Conservation (phyloP, 2,329 filamentous ascomycete genomes). For the Fusarium sp. region DNA sequence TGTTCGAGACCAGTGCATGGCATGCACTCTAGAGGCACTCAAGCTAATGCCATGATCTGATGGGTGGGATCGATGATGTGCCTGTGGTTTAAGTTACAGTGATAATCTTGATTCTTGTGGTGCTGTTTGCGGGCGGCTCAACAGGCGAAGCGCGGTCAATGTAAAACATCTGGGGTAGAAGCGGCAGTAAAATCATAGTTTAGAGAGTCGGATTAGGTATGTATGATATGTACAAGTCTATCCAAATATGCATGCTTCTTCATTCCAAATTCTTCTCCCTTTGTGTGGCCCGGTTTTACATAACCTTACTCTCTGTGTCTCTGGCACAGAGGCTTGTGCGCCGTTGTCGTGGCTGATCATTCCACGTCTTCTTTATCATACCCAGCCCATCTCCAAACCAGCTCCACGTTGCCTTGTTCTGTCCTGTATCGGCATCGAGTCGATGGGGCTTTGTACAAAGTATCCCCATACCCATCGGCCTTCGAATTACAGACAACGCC, state of each 20-base stretch:
- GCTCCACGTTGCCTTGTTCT: constrained; percentile 18
- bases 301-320: constrained; percentile 10
- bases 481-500: constrained; percentile 30
- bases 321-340: constrained; percentile 6
- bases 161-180: neutral
- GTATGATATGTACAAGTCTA: constrained; percentile 32
- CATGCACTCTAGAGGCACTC: constrained; percentile 17
- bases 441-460: constrained; percentile 12
- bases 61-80: constrained; percentile 19
- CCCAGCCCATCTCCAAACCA: constrained; percentile 6
- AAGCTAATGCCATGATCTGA: constrained; percentile 35
- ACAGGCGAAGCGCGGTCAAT: constrained; percentile 1
- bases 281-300: constrained; percentile 5
- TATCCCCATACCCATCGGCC: constrained; percentile 16
- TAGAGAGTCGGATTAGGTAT: constrained; percentile 33
- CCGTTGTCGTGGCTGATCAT: constrained; percentile 3
- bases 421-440: constrained; percentile 17
- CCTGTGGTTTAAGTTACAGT: constrained; percentile 5
- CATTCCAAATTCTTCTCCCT: constrained; percentile 5
- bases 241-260: constrained; percentile 32
- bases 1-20: constrained; percentile 32
- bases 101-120: constrained; percentile 10
- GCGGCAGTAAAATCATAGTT: constrained; percentile 7
- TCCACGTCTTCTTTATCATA: constrained; percentile 18
- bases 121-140: constrained; percentile 29